A percentile compares a stretch with the other conserved stretches of the same genome.
phyloP scores from a whole-genome alignment of 768 basidiomycete species.

The Hygrocybe coccinea region DNA sequence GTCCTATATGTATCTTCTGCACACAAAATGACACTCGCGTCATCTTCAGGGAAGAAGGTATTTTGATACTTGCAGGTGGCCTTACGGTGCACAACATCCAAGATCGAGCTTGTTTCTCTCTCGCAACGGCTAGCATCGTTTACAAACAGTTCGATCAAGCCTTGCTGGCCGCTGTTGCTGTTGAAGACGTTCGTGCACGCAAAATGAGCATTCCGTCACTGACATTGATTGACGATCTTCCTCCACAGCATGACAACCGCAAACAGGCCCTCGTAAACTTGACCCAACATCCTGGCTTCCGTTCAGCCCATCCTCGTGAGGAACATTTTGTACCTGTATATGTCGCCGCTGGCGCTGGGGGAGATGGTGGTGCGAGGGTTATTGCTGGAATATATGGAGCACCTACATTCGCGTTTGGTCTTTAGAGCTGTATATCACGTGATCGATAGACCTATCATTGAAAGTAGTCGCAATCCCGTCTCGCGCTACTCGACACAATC shows the following conservation, averaged over 20 bases:
- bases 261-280: conserved; percentile 54
- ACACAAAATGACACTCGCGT: conserved; percentile 10
- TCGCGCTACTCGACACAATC: too few species aligned
- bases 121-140: conserved; percentile 41
- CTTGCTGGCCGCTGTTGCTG: conserved; percentile 49
- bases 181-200: conserved; percentile 42
- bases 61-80: conserved; percentile 68
- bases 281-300: conserved; percentile 56
- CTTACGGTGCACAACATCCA: conserved; percentile 63
- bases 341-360: conserved; percentile 70
- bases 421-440: conserved; percentile 26
- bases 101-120: conserved; percentile 47
- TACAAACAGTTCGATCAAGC: conserved; percentile 58
- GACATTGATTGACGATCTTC: conserved; percentile 6
- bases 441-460: too few species aligned
- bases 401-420: conserved; percentile 63
- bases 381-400: conserved; percentile 52
- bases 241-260: conserved; percentile 43
- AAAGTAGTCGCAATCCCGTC: too few species aligned
- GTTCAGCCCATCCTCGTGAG: conserved; percentile 64
- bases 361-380: conserved; percentile 46
- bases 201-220: background rate
- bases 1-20: conserved; percentile 2
- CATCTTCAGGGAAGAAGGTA: conserved; percentile 50
- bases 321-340: conserved; percentile 83